Base-by-base conservation (phyloP, 352 stramenopile species). In the Phytophthora melonis region DNA sequence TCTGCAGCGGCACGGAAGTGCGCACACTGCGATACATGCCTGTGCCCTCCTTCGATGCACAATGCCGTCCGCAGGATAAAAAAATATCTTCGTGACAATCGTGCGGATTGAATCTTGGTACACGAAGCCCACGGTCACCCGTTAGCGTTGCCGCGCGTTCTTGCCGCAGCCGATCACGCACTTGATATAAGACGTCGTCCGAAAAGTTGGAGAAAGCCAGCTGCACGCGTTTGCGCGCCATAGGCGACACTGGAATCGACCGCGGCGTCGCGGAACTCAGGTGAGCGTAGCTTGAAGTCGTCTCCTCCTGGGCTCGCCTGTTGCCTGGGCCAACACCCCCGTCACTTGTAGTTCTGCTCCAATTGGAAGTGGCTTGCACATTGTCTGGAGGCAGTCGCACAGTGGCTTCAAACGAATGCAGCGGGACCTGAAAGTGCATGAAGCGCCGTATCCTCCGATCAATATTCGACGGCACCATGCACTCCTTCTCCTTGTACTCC, bases 381-480 rank as follows among this genome's bases (percentile, higher is more conserved):
- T 80, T 65, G 2, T 81, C 77, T 19, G 86, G 74, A 2, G 88
- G 90, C 53, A 97, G 78, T 14, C 89, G 78, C 39, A 97, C 88
- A 0, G 86, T 97, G 0, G 90, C 90, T 57, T 97, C 90, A 70
- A 97, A 97, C 2, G 90, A 91, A 66, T 88, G 82, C 54, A 94
- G 72, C 23, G 89, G 88, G 65, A 96, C 94, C 74, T 93, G 82
- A 64, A 96, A 94, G 58, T 97, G 90, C 90, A 97, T 97, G 58
- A 95, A 88, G 19, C 90, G 88, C 52, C 92, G 89, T 85, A 97
- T 97, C 71, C 90, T 86, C 45, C 84, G 77, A 71, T 95, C 93
- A 73, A 96, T 95, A 67, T 88, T 93, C 50, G 80, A 83, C 27
- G 89, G 86, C 62, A 97, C 84, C 71, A 89, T 87, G 69, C 81